Evolutionary conservation across 768 basidiomycete genomes (phyloP), one percentile per base, ranked within the genome.

Genomic region (Gloeophyllum trabeum): DNA sequence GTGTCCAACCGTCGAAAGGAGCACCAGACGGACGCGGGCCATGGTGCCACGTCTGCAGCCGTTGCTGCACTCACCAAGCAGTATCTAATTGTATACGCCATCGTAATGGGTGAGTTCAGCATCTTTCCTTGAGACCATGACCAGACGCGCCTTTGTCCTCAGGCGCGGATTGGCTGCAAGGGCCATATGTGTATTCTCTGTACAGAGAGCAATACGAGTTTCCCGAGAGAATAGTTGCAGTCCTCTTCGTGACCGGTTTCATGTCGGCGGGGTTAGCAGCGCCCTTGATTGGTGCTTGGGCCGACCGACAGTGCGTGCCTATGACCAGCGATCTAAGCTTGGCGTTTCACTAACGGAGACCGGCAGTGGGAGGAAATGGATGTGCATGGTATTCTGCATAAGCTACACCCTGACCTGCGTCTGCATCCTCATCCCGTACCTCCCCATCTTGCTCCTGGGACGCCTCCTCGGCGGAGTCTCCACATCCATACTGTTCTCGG

Each of bases 121-220:
- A 43, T 40, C 10, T 10, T 10, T 32, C 10, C 16, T 32, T 32
- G 16, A 16, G 28, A n/a, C n/a, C n/a, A n/a, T n/a, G n/a, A n/a
- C n/a, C n/a, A n/a, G n/a, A n/a, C n/a, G n/a, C n/a, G 41, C 39
- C 24, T 10, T 39, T 32, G 28, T 25, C 18, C 40, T 26, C 50
- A 83, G 81, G 75, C 44, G 79, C 81, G 28, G 81, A 86, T 57
- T 84, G 83, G 81, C 64, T 86, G 12, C 81, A 86, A 56, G 84
- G 84, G 0, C 84, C 84, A 13, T 86, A 86, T 51, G 66, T 86
- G 0, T 87, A 84, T 50, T 81, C 81, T 13, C 60, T 86, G 0
- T 87, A 85, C 54, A 65, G 67, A 36, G 79, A 82, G 34, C 79
- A 84, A 51, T 81, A 83, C 46, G 58, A 52, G 6, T 75, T 78